Evolutionary conservation across 352 stramenopile species (phyloP), one percentile per base, ranked within the genome.

Genomic region (Globisporangium middletonii): DNA sequence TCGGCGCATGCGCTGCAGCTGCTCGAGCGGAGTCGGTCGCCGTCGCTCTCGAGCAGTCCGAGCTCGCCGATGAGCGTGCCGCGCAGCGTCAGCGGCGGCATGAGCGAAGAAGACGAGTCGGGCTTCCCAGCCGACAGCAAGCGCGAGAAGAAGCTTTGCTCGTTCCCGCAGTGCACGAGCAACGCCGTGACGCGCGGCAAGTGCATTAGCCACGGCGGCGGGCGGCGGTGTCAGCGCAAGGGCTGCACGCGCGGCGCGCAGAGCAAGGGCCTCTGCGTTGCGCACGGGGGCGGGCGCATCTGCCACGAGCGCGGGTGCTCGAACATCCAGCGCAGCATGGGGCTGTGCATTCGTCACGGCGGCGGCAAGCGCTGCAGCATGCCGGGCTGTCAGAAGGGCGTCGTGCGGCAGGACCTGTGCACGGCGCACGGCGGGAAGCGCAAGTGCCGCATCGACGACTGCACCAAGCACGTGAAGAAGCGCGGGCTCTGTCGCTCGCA

Each of bases 401-500:
- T 92, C n/a, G 83, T 93, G 53, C 81, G 85, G 15, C 84, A 92
- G 67, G 83, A 92, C 46, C 61, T 94, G 62, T 94, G 85, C 68
- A 94, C 85, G 27, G 84, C 83, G 23, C 87, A 96, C 55, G 87
- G 87, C 11, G 87, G 82, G 58, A 92, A 92, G 62, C 79, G 80
- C 64, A 92, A 92, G 64, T 92, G 82, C 55, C 77, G 75, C 30
- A 72, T 92, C 41, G 72, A 83, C 4, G 78, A 89, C 27, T 92
- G 82, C 75, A 89, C 72, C 51, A 92, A 92, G 68, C 82, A 90
- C 65, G 82, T 92, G 47, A 92, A 92, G 74, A 92, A 92, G 74
- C 87, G 87, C 71, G 82, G 82, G 0, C 60, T 92, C 26, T 92
- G 82, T 43, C 69, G 82, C 9, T 85, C 82, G 43, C 82, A 92